phyloP scores from a whole-genome alignment of 2,329 filamentous ascomycete species.

The Colletotrichum sp. region DNA sequence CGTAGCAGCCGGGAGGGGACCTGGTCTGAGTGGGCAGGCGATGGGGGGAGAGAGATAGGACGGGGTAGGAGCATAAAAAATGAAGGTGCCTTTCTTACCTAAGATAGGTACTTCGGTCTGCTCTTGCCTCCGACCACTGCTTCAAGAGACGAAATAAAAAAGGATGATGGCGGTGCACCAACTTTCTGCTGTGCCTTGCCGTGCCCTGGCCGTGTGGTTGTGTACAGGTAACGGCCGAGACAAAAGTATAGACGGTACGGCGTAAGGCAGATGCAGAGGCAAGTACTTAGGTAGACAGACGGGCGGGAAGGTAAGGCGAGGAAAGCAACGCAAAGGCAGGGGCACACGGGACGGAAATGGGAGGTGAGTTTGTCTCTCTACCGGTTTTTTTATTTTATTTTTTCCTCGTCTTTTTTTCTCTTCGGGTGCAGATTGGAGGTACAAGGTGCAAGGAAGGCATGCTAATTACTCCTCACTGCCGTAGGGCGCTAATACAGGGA shows the following conservation, averaged over 20 bases:
- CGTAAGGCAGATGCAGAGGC: neutral
- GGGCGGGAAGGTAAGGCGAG: neutral
- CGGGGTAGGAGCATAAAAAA: neutral
- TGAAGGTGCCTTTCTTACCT: neutral
- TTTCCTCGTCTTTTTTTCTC: neutral
- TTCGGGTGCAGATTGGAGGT: neutral
- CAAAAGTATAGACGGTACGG: neutral
- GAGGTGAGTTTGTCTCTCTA: neutral
- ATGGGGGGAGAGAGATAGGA: neutral
- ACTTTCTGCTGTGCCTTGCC: neutral
- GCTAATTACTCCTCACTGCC: constrained; percentile 12
- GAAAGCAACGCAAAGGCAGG: neutral
- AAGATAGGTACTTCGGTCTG: neutral
- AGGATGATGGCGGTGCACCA: neutral
- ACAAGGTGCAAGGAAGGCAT: neutral
- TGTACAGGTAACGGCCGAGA: neutral
- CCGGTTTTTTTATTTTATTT: neutral
- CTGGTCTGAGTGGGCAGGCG: neutral
- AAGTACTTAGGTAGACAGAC: neutral
- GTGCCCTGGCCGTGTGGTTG: neutral
- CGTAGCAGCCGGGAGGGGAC: neutral
- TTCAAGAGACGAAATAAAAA: neutral
- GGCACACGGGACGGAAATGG: neutral
- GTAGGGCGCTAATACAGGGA: constrained; percentile 11
- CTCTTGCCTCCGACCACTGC: neutral